Evolutionary conservation across 1,284 basidiomycete species (phyloP).

Genomic region (Ustilago crameri): DNA sequence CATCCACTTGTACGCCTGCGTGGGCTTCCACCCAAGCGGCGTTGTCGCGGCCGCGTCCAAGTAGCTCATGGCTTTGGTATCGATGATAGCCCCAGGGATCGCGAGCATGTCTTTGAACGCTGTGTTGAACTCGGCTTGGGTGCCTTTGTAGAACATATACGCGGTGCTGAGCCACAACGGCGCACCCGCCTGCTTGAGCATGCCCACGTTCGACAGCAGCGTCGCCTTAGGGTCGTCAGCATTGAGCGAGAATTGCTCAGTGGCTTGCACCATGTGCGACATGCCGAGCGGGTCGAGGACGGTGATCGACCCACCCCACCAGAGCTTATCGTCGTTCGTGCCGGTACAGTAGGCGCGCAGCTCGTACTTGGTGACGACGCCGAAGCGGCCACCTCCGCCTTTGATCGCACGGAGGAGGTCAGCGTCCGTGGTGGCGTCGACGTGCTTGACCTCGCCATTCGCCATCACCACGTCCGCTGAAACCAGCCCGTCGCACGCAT

Average conservation of each 20-base stretch:
- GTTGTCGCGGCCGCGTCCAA: constrained; percentile 10
- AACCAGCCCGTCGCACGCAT: constrained; percentile 41
- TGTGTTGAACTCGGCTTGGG: constrained; percentile 6
- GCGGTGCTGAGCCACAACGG: constrained; percentile 15
- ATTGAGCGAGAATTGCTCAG: constrained; percentile 22
- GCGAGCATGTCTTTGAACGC: constrained; percentile 17
- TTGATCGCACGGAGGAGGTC: constrained; percentile 43
- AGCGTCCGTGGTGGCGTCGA: constrained; percentile 11
- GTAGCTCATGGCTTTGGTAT: constrained; percentile 24
- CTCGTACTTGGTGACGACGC: constrained; percentile 49
- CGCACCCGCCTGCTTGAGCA: constrained; percentile 14
- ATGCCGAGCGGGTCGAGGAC: constrained; percentile 6
- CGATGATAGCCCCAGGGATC: constrained; percentile 17
- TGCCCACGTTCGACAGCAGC: constrained; percentile 25
- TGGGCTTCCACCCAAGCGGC: constrained; percentile 21
- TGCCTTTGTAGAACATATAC: constrained; percentile 32
- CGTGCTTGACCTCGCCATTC: constrained; percentile 14
- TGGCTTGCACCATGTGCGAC: constrained; percentile 12
- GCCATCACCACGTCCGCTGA: constrained; percentile 27
- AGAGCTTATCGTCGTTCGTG: constrained; percentile 14
- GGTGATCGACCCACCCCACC: constrained; percentile 35
- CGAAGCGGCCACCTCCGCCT: constrained; percentile 48
- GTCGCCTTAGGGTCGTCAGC: constrained; percentile 32
- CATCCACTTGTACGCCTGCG: constrained; percentile 37
- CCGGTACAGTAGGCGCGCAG: constrained; percentile 25